These are phyloP conservation scores for Colletotrichum sp. DNA, from an alignment of 2,329 filamentous ascomycete genomes.

Conservation along the genomic window DNA sequence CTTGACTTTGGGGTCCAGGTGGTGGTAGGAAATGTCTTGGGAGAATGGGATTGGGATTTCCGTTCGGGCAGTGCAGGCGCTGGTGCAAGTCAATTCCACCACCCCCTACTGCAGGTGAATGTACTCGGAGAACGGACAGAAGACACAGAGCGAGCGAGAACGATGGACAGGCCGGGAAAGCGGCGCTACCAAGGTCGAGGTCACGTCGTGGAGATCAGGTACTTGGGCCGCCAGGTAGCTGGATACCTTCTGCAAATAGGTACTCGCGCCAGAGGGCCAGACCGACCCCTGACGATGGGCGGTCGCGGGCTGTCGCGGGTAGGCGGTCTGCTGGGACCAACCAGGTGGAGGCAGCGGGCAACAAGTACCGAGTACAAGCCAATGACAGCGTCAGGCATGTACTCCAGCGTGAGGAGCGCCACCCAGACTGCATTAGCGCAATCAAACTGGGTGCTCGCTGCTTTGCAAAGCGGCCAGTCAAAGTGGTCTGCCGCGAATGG, in stretches of 20 bases:
- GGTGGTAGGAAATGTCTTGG: neutral
- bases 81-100: neutral
- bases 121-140: slow-evolving; percentile 6
- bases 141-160: slow-evolving; percentile 5
- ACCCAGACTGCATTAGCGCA: slow-evolving; percentile 20
- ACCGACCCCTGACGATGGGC: neutral
- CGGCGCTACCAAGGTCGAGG: slow-evolving; percentile 13
- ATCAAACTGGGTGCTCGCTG: slow-evolving; percentile 14
- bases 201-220: slow-evolving; percentile 17
- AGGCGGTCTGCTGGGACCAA: neutral
- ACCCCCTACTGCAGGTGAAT: neutral
- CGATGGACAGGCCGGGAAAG: slow-evolving; percentile 7
- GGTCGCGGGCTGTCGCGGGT: neutral
- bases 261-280: neutral
- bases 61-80: neutral
- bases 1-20: neutral
- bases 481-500: neutral
- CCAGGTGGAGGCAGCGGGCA: neutral
- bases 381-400: neutral
- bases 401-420: neutral
- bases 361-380: neutral
- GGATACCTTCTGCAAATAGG: neutral
- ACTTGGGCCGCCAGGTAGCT: neutral
- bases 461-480: slow-evolving; percentile 12
- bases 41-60: neutral